Base-by-base conservation (phyloP, 1,284 basidiomycete species). In the Cerioporus squamosus region DNA sequence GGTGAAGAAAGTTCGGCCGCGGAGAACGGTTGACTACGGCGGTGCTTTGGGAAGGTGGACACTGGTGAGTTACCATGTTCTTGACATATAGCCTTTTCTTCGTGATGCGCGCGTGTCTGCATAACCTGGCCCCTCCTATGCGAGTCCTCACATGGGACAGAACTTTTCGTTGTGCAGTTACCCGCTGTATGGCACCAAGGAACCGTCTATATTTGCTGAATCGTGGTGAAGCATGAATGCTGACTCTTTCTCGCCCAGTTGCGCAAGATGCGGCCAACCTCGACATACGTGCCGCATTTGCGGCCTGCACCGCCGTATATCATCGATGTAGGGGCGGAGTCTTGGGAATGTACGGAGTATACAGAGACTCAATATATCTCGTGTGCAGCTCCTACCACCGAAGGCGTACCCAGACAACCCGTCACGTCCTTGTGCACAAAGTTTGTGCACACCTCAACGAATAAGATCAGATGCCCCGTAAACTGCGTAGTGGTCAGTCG, bases 361-460 rank as follows among this genome's bases (percentile, higher is more conserved):
- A 57, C 51, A 48, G 51, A 63, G 63, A 57, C 64, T 63, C 57
- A 72, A 68, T 64, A 66, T 62, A 61, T 55, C 53, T 64, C 52
- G 53, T 59, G 61, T 63, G 47, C 72, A 98, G 96, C 83, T 98
- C 24, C 81, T 98, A 29, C 96, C 96, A 1, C 91, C 97, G 0
- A 88, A 90, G 70, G 96, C 95, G 36, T 97, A 98, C 72, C 85
- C 88, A 17, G 85, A 87, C 57, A 97, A 98, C 72, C 82, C 91
- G 1, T 94, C 2, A 97, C 94, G 0, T 97, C 95, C 0, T 80
- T 98, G 53, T 95, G 95, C 70, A 96, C 95, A 44, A 95, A 95
- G 71, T 97, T 98, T 67, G 92, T 98, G 12, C 97, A 99, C 73
- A 98, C 96, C 0, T 97, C 95, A 6, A 98, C 96, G 49, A 99